Percentiles rank a stretch among this genome's conserved stretches.
Evolutionary conservation across 805 yeast genomes (phyloP).

Genomic region (Vanderwaltozyma tropicalis): DNA sequence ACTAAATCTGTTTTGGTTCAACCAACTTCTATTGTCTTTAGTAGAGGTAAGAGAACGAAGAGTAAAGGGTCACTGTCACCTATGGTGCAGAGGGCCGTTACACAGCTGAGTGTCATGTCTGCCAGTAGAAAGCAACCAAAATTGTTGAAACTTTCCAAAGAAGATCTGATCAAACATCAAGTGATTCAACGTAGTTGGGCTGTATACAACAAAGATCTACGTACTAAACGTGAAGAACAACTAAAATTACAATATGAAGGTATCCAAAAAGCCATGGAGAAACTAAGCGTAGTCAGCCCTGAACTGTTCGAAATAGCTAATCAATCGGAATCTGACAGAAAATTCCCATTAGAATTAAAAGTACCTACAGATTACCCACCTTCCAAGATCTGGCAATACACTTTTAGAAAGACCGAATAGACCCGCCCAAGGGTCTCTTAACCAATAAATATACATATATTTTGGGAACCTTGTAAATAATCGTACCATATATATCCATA

Average conservation of each 20-base stretch:
- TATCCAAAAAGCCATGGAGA: slow-evolving; percentile 64
- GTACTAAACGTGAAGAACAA: slow-evolving; percentile 32
- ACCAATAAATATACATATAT: not conserved
- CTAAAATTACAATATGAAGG: slow-evolving; percentile 52
- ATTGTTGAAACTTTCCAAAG: slow-evolving; percentile 53
- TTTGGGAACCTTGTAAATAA: no score
- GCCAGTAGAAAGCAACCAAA: slow-evolving; percentile 86
- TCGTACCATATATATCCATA: no score
- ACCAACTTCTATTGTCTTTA: slow-evolving; percentile 20
- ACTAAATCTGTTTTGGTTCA: no score
- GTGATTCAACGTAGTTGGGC: slow-evolving; percentile 81
- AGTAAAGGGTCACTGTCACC: slow-evolving; percentile 33
- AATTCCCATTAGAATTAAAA: slow-evolving; percentile 76
- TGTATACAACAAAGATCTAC: slow-evolving; percentile 43
- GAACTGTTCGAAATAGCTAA: slow-evolving; percentile 56
- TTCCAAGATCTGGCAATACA: slow-evolving; percentile 26
- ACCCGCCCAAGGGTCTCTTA: not conserved
- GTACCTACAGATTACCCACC: slow-evolving; percentile 90
- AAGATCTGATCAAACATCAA: slow-evolving; percentile 77
- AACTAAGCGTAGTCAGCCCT: slow-evolving; percentile 42
- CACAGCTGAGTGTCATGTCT: slow-evolving; percentile 65
- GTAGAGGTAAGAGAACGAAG: slow-evolving; percentile 43
- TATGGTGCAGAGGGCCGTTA: slow-evolving; percentile 38
- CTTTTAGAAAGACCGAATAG: not conserved
- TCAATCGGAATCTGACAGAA: slow-evolving; percentile 39